These are phyloP conservation scores for Fusarium graminum DNA, from an alignment of 2,329 filamentous ascomycete species.

Conservation along the genomic window DNA sequence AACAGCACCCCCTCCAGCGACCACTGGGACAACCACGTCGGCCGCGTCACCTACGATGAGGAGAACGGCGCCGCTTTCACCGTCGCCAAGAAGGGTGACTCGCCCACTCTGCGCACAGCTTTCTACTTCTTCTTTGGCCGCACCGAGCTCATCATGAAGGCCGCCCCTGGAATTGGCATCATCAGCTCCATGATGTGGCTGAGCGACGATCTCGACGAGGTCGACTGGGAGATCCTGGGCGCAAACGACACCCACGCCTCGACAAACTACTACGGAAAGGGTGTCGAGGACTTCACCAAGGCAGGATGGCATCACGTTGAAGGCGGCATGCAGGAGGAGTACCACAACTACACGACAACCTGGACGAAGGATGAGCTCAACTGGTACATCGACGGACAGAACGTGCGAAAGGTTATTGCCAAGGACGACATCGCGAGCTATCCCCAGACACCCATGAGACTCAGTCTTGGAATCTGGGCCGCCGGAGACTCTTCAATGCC, in stretches of 20 bases:
- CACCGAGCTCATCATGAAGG: conserved; percentile 82
- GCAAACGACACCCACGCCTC: conserved; percentile 72
- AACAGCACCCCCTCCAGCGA: conserved; percentile 70
- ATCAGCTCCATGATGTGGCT: conserved; percentile 86
- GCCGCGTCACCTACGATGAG: conserved; percentile 71
- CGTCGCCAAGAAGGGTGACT: conserved; percentile 77
- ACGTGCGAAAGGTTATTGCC: conserved; percentile 73
- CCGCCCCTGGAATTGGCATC: conserved; percentile 79
- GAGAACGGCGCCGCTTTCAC: conserved; percentile 78
- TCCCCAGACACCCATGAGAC: conserved; percentile 81
- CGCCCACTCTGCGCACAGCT: conserved; percentile 81
- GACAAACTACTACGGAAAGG: conserved; percentile 86
- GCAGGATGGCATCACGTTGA: conserved; percentile 70
- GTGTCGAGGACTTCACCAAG: conserved; percentile 72
- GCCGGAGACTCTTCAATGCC: conserved; percentile 69
- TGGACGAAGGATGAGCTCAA: conserved; percentile 77
- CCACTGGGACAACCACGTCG: conserved; percentile 75
- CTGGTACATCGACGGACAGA: conserved; percentile 77
- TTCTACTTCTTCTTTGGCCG: conserved; percentile 91
- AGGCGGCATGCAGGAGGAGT: conserved; percentile 68
- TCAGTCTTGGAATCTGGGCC: conserved; percentile 76
- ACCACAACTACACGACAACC: conserved; percentile 81
- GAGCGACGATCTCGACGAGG: conserved; percentile 86
- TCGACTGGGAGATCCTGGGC: conserved; percentile 88
- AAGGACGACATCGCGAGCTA: conserved; percentile 72